Conservation (phyloP, 768 basidiomycete species). For the Mrakia blollopis region DNA sequence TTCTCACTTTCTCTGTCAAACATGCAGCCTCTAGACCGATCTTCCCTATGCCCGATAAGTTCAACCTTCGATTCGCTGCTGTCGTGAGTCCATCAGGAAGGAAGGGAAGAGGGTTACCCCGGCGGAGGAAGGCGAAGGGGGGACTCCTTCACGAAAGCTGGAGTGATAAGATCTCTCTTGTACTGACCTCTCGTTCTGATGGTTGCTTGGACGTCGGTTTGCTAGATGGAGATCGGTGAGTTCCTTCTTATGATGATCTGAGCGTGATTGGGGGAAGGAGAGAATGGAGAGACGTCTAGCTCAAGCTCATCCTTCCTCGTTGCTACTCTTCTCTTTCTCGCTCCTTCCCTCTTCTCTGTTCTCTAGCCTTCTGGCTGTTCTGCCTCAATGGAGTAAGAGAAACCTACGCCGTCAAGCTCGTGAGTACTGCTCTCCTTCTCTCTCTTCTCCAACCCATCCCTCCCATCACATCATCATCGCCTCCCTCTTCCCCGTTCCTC, state of each 20-base stretch:
- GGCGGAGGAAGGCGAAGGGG: neutral
- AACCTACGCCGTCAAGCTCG: slow-evolving; percentile 6
- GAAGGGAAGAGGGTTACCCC: neutral
- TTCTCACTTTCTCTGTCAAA: no score
- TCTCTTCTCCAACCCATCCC: no score
- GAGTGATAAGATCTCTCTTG: neutral
- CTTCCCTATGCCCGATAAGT: no score
- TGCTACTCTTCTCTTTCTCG: neutral
- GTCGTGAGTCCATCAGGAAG: neutral
- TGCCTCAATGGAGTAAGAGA: neutral
- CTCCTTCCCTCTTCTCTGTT: neutral
- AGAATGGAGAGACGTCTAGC: no score
- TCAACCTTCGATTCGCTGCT: neutral
- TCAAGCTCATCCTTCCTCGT: neutral
- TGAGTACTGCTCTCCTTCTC: neutral
- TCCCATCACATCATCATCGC: neutral
- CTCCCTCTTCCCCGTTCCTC: neutral
- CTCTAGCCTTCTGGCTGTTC: neutral
- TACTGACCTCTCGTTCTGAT: neutral
- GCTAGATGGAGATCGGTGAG: no score
- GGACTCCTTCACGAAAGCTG: no score
- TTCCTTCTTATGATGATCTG: no score
- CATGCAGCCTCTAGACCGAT: no score
- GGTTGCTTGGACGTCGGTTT: neutral
- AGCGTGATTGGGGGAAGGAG: no score